These are phyloP conservation scores for Arthroderma uncinatum DNA, from an alignment of 2,329 filamentous ascomycete species.

Conservation along the genomic window DNA sequence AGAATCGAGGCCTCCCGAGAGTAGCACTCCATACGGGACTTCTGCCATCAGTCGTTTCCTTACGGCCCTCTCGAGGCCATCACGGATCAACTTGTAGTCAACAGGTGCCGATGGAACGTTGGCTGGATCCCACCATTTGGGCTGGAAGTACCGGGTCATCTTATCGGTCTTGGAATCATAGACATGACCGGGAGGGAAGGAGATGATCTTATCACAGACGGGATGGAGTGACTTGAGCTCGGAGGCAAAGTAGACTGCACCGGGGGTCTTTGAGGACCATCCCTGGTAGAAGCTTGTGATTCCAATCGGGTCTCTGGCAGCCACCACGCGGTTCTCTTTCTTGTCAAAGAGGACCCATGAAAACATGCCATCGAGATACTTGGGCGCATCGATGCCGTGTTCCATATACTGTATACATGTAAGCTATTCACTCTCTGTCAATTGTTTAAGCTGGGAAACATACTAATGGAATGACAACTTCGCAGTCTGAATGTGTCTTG, in stretches of 20 bases:
- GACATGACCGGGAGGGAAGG: conserved; percentile 90
- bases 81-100: conserved; percentile 70
- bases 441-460: conserved; percentile 24
- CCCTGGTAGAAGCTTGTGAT: conserved; percentile 97
- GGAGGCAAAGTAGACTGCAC: conserved; percentile 87
- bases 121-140: conserved; percentile 78
- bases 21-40: conserved; percentile 89
- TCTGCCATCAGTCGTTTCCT: conserved; percentile 97
- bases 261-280: conserved; percentile 70
- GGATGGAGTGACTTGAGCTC: conserved; percentile 88
- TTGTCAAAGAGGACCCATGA: conserved; percentile 98
- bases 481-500: conserved; percentile 97
- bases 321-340: conserved; percentile 79
- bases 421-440: background rate
- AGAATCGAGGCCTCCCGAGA: conserved; percentile 92
- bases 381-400: conserved; percentile 82
- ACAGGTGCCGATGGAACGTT: conserved; percentile 69
- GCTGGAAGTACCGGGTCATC: conserved; percentile 79
- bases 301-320: conserved; percentile 90
- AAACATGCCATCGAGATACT: conserved; percentile 97
- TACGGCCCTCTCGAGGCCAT: conserved; percentile 78
- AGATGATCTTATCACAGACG: conserved; percentile 88
- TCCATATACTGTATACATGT: conserved; percentile 61
- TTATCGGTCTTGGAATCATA: conserved; percentile 88
- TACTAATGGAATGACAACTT: conserved; percentile 96